Evolutionary conservation across 2,329 filamentous ascomycete species (phyloP), one percentile per base, ranked within the genome.

Genomic region (Hirsutella minnesotensis): DNA sequence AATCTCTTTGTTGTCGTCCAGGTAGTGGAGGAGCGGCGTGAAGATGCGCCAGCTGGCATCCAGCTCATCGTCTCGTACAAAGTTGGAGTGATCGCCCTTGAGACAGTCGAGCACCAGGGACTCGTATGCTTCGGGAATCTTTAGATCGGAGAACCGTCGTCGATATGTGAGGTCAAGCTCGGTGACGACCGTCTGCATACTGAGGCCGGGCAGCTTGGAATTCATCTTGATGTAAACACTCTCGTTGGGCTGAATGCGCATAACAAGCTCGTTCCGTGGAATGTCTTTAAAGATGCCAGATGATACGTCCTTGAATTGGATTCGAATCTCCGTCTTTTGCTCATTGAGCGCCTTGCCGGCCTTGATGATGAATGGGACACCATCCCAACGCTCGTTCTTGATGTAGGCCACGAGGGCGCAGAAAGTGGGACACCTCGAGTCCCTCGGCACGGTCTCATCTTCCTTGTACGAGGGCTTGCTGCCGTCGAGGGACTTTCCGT

Each of bases 201-300:
- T 96, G 57, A 98, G 74, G 56, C 92, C 92, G 18, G 92, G 94
- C 46, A 98, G 75, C 76, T 98, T 98, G 24, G 90, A 96, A 82
- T 98, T 98, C 92, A 98, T 98, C 81, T 98, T 98, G 67, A 96
- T 94, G 72, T 98, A 98, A 53, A 98, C 89, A 62, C 86, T 94
- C 76, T 98, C 92, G 71, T 98, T 98, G 56, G 92, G 92, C 73
- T 98, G 92, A 51, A 98, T 94, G 53, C 92, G 89, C 72, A 98
- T 95, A 57, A 98, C 92, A 52, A 98, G 83, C 71, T 98, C 92
- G 72, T 98, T 98, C 54, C 94, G 84, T 46, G 92, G 94, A 60
- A 98, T 98, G 63, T 98, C 90, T 77, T 96, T 96, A 74, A 98
- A 98, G 67, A 98, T 98, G 53, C 94, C 92, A 39, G 89, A 95